phyloP scores from a whole-genome alignment of 768 basidiomycete species.

The Peribolospora baueri region DNA sequence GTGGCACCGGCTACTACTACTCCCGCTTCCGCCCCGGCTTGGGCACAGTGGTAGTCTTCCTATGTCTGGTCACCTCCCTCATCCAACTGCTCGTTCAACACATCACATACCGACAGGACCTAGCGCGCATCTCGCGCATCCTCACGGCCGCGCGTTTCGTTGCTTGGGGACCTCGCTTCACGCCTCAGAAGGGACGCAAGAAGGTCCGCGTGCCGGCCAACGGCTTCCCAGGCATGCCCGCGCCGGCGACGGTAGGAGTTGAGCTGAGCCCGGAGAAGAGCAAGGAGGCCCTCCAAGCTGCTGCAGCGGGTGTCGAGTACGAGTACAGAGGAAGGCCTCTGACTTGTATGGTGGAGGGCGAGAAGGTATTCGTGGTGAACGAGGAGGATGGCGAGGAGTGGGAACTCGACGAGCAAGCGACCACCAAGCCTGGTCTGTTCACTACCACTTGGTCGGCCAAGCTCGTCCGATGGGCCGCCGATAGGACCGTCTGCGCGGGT shows the following conservation, averaged over 20 bases:
- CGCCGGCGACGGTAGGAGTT: conserved; percentile 30
- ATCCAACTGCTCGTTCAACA: conserved; percentile 59
- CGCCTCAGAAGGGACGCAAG: conserved; percentile 35
- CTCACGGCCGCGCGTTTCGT: not conserved
- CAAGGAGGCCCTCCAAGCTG: conserved; percentile 28
- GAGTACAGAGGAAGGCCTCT: too few species aligned
- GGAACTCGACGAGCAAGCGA: conserved; percentile 39
- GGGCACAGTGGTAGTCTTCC: conserved; percentile 50
- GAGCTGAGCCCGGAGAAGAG: conserved; percentile 27
- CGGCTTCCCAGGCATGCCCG: conserved; percentile 28
- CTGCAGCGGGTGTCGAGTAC: too few species aligned
- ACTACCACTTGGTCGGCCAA: conserved; percentile 45
- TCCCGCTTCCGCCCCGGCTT: conserved; percentile 85
- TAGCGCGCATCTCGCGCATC: conserved; percentile 34
- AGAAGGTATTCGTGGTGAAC: conserved; percentile 48
- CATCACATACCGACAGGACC: conserved; percentile 50
- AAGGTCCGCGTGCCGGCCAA: conserved; percentile 31
- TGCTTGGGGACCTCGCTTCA: conserved; percentile 15
- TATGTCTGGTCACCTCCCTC: conserved; percentile 47
- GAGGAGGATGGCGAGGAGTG: conserved; percentile 9
- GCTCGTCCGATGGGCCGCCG: conserved; percentile 18
- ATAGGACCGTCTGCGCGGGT: too few species aligned
- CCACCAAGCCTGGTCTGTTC: conserved; percentile 29
- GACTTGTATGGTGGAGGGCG: conserved; percentile 37
- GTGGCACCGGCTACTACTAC: conserved; percentile 78